Base-by-base conservation (phyloP, 495 filamentous ascomycete species). In the Cryomyces minteri region DNA sequence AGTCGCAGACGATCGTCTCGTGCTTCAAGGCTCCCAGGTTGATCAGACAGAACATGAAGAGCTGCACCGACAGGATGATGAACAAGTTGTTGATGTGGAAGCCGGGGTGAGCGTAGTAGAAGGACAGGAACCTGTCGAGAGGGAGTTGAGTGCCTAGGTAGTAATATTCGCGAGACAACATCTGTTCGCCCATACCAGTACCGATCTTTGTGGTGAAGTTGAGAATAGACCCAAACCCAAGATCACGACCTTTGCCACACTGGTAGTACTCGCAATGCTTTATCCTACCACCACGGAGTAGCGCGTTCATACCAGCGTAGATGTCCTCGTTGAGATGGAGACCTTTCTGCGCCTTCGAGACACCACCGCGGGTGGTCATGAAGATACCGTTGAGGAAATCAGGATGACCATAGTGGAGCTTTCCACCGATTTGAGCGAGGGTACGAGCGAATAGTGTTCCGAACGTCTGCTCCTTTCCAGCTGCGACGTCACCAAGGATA, bases 191-290 rank as follows among this genome's bases (percentile, higher is more conserved):
- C 90, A 99, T 99, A 73, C 90, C 90, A 61, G 90, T 99, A 59
- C 90, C 90, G 57, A 99, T 96, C 76, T 99, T 99, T 51, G 90
- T 99, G 8, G 90, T 99, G 70, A 99, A 99, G 73, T 99, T 99
- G 46, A 99, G 72, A 74, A 99, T 93, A 34, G 90, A 96, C 49
- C 90, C 90, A 61, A 99, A 99, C 57, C 90, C 90, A 60, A 96
- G 74, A 80, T 99, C 90, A 90, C 90, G 90, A 74, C 90, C 90
- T 64, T 99, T 99, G 61, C 90, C 90, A 62, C 90, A 99, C 64
- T 99, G 90, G 67, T 93, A 96, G 68, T 99, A 99, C 58, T 99
- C 90, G 69, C 90, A 99, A 63, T 99, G 90, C 80, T 99, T 99
- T 66, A 99, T 99, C 46, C 90, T 82, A 47, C 90, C 90, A 65